Evolutionary conservation across 495 filamentous ascomycete genomes (phyloP).

Genomic region (Xylona heveae): DNA sequence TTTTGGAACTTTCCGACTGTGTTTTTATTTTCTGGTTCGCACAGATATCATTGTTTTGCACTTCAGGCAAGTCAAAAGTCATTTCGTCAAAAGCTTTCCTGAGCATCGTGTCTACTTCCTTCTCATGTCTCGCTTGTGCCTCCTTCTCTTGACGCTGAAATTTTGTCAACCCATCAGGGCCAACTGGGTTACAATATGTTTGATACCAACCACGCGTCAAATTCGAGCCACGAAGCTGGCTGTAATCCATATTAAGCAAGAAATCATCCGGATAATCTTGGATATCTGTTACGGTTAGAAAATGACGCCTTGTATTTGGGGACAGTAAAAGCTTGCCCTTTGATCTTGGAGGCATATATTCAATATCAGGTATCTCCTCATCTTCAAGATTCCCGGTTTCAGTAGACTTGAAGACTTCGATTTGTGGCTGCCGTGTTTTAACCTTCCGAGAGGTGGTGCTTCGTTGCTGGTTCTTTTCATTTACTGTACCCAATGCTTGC

Average conservation of each 20-base stretch:
- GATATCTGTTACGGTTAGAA: conserved; percentile 30
- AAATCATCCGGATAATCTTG: conserved; percentile 64
- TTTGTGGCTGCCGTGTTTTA: conserved; percentile 1
- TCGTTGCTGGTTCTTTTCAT: conserved; percentile 8
- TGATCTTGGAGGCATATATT: conserved; percentile 53
- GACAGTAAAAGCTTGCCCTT: conserved; percentile 18
- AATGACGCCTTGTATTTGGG: background rate
- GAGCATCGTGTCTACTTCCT: conserved; percentile 38
- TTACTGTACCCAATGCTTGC: conserved; percentile 20
- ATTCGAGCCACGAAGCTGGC: conserved; percentile 35
- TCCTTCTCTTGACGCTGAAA: conserved; percentile 38
- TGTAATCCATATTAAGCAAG: conserved; percentile 29
- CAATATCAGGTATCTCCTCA: conserved; percentile 41
- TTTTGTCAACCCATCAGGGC: conserved; percentile 41
- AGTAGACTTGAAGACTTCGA: conserved; percentile 14
- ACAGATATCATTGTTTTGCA: conserved; percentile 3
- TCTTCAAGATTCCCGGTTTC: conserved; percentile 30
- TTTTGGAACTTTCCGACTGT: too few relatives aligned
- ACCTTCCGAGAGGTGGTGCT: conserved; percentile 3
- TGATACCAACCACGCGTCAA: conserved; percentile 46
- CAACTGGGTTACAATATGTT: conserved; percentile 40
- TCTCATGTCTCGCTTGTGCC: conserved; percentile 25
- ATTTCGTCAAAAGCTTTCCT: conserved; percentile 13
- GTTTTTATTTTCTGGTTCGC: conserved; percentile 2
- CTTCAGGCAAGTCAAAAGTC: conserved; percentile 7